phyloP scores from a whole-genome alignment of 2,329 filamentous ascomycete genomes.

The Plenodomus lindquistii region DNA sequence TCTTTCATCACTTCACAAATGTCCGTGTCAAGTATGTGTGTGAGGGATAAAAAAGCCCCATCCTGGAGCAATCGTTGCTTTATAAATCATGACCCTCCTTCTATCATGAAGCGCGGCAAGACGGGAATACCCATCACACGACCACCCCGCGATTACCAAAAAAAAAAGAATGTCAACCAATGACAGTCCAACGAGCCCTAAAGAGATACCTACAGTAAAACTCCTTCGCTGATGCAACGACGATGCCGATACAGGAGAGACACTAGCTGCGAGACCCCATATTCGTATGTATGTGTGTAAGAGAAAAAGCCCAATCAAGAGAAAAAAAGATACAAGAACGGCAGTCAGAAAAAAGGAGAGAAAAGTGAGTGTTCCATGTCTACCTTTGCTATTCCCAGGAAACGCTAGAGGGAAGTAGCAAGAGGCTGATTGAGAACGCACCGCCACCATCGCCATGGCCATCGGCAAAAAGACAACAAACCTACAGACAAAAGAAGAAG shows the following conservation, averaged over 20 bases:
- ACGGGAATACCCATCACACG: not conserved
- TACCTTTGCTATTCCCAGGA: not conserved
- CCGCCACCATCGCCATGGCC: too few species aligned
- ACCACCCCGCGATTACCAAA: not conserved
- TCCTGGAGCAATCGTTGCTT: conserved; percentile 7
- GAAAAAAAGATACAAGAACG: not conserved
- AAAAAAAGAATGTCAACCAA: not conserved
- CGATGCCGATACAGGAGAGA: too few species aligned
- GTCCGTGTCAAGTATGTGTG: not conserved
- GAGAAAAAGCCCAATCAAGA: too few species aligned
- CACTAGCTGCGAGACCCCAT: too few species aligned
- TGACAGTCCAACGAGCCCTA: not conserved
- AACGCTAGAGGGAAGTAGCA: not conserved
- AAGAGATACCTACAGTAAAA: not conserved
- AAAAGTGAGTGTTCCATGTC: too few species aligned
- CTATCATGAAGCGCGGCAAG: not conserved
- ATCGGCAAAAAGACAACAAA: not conserved
- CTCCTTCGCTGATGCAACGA: conserved; percentile 14
- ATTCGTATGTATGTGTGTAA: too few species aligned
- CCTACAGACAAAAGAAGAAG: not conserved
- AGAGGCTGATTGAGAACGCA: too few species aligned
- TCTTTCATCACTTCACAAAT: not conserved
- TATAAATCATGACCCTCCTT: not conserved
- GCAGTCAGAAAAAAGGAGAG: too few species aligned
- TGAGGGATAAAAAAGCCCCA: not conserved